Conservation (phyloP, 176 grass and related monocot species). For the Phyllostachys edulis region DNA sequence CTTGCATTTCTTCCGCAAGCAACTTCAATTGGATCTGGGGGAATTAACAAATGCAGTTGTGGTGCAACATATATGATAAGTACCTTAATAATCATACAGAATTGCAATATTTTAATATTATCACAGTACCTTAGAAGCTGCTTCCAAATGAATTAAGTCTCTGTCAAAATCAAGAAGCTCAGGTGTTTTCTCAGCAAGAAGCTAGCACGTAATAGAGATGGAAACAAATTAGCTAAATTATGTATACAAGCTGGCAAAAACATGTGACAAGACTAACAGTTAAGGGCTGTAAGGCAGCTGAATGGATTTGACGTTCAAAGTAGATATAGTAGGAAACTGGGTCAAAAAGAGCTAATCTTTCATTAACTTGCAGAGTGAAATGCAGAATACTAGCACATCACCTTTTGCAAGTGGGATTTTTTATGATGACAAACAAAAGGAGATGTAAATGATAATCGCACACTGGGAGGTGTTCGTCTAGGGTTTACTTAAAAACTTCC, state of each 20-base stretch:
- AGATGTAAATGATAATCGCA: background rate
- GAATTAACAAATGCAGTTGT: conserved; percentile 35
- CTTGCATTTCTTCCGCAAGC: conserved; percentile 96
- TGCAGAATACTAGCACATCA: background rate
- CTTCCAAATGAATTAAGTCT: conserved; percentile 96
- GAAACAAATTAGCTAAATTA: conserved; percentile 34
- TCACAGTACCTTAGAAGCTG: conserved; percentile 82
- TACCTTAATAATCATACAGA: conserved; percentile 15
- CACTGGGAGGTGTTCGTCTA: background rate
- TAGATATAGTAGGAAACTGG: background rate
- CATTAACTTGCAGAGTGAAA: background rate
- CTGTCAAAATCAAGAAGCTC: conserved; percentile 99
- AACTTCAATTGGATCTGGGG: conserved; percentile 90
- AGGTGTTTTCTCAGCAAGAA: conserved; percentile 89
- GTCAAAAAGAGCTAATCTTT: background rate
- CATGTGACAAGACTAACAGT: conserved; percentile 1
- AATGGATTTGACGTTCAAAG: background rate
- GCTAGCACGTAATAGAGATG: conserved; percentile 47
- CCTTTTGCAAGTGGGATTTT: background rate
- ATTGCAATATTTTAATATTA: conserved; percentile 19
- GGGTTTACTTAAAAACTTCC: background rate
- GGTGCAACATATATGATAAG: conserved; percentile 35
- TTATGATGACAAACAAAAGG: conserved; percentile 7
- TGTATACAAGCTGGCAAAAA: background rate
- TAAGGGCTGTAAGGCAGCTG: background rate